Base-by-base conservation (phyloP, 805 yeast genomes). In the Yamadazyma akitaensis region DNA sequence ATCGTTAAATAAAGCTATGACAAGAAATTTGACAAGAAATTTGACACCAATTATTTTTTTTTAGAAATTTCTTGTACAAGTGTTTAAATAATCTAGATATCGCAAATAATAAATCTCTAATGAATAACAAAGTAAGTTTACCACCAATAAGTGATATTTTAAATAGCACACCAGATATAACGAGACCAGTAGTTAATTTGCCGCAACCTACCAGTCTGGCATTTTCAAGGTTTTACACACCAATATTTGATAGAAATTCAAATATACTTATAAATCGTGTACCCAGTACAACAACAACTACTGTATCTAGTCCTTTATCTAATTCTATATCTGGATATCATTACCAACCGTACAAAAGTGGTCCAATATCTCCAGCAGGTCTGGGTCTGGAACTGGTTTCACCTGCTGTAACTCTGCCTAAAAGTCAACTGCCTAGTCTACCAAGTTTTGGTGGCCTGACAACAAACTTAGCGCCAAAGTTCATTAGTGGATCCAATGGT, bases 61-160 rank as follows among this genome's bases (percentile, higher is more conserved):
- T 35, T 8, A 33, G 11, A 16, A 10, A 11, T 41, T 41, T 44
- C 37, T 44, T 32, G 47, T 36, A 31, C 18, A 9, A 6, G 10
- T 7, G 35, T 31, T 32, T 42, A 40, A 40, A 40, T 40, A 30
- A 16, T 18, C 24, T 18, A 13, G 31, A 14, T 17, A 17, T 21
- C 36, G 28, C 37, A 28, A 28, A 28, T 28, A 12, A n/a, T n/a
- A n/a, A n/a, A n/a, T n/a, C n/a, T n/a, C n/a, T 11, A 28, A 52
- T 52, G 56, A 42, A 52, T 34, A 52, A 52, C 46, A 62, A 62
- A 44, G 58, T 71, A 12, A 62, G 67, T 21, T 64, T 71, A 54
- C 76, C 75, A 10, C 73, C 75, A 3, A 70, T 71, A 31, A 65
- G 70, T n/a, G 73, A 71, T 56, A 67, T 71, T 21, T 59, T 71